Evolutionary conservation across 2,329 filamentous ascomycete genomes (phyloP).

Genomic region (Apiospora koreana): DNA sequence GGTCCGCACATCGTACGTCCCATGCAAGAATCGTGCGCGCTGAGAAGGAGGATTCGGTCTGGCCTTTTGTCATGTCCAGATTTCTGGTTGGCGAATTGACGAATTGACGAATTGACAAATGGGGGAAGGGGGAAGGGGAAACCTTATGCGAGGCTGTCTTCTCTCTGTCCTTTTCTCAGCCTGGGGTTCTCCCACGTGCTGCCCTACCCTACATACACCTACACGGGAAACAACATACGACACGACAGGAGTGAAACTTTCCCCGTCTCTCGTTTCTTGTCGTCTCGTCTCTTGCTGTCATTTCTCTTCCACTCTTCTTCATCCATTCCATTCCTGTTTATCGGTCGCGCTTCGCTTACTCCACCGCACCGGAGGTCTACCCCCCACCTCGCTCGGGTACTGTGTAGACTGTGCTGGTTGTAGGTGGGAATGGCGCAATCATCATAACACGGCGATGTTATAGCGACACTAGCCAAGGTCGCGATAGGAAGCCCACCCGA

Average conservation of each 20-base stretch:
- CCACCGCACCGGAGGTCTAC: background rate
- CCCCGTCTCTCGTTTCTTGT: background rate
- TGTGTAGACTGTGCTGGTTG: slow-evolving; percentile 4
- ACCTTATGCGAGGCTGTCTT: background rate
- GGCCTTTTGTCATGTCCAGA: no score
- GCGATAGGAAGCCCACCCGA: background rate
- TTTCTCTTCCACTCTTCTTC: background rate
- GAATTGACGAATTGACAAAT: background rate
- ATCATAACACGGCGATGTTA: background rate
- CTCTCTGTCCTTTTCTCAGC: background rate
- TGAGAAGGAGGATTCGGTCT: background rate
- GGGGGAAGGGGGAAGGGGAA: no score
- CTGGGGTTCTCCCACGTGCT: background rate
- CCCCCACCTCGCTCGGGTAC: background rate
- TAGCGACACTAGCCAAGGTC: background rate
- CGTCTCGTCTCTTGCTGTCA: background rate
- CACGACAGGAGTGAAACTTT: background rate
- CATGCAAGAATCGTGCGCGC: slow-evolving; percentile 2
- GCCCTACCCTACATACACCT: background rate
- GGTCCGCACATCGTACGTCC: slow-evolving; percentile 4
- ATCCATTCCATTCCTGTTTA: slow-evolving; percentile 3
- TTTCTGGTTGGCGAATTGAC: background rate
- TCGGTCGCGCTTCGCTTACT: background rate
- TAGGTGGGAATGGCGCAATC: background rate
- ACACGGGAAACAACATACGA: background rate